A percentile compares a stretch with the other conserved stretches of the same genome.
Conservation (phyloP, 768 basidiomycete genomes). For the Lentinula edodes region DNA sequence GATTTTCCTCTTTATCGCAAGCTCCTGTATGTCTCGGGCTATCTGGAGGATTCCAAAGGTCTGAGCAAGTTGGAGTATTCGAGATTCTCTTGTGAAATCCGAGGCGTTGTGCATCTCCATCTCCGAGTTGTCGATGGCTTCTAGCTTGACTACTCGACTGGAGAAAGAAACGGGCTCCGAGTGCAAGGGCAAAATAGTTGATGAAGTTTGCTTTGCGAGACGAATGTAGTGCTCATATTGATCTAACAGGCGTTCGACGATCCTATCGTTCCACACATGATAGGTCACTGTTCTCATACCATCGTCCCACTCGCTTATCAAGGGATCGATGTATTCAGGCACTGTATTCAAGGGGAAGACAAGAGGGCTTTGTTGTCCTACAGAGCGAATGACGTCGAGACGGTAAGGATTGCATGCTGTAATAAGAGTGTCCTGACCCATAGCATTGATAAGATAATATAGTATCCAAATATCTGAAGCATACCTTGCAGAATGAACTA, state of each 20-base stretch:
- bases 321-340: conserved; percentile 1
- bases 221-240: neutral
- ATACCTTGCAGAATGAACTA: conserved; percentile 34
- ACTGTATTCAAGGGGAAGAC: neutral
- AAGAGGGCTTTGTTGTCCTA: neutral
- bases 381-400: neutral
- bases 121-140: neutral
- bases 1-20: conserved; percentile 12
- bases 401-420: neutral
- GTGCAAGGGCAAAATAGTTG: neutral
- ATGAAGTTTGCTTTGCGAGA: neutral
- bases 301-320: conserved; percentile 20
- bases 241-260: neutral
- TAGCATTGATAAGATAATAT: neutral
- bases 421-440: neutral
- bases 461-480: conserved; percentile 1
- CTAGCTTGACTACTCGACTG: neutral
- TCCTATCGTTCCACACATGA: conserved; percentile 12
- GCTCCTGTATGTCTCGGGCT: neutral
- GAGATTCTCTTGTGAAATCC: neutral
- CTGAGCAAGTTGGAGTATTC: neutral
- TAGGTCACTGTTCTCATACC: conserved; percentile 23
- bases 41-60: neutral
- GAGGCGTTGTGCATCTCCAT: neutral
- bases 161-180: neutral